These are phyloP conservation scores for Yamadazyma takamatsuzukensis DNA, from an alignment of 805 yeast genomes.

Conservation along the genomic window DNA sequence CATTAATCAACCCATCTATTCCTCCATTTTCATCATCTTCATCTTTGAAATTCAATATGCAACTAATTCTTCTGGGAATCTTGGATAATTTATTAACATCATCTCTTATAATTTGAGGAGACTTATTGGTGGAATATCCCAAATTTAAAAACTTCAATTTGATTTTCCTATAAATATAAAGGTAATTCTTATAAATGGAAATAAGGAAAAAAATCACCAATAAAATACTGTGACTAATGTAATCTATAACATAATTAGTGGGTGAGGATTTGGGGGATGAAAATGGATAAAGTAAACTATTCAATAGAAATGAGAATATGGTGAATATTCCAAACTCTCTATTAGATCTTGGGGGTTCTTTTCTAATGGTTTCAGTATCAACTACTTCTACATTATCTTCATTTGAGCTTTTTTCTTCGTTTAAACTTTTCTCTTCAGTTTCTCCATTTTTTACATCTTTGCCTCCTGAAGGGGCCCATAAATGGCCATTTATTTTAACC, in stretches of 20 bases:
- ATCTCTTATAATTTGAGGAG: constrained; percentile 82
- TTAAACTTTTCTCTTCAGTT: background rate
- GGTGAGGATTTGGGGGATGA: too few species aligned
- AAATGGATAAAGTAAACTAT: too few species aligned
- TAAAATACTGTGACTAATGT: constrained; percentile 46
- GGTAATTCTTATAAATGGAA: constrained; percentile 51
- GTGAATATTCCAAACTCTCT: too few species aligned
- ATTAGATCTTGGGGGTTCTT: too few species aligned
- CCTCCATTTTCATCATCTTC: constrained; percentile 91
- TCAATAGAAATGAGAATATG: too few species aligned
- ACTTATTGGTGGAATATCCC: constrained; percentile 63
- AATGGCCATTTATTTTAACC: constrained; percentile 1
- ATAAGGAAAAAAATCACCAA: constrained; percentile 52
- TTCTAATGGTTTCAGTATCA: too few species aligned
- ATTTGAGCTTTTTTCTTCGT: background rate
- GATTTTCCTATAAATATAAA: constrained; percentile 49
- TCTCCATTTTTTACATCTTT: background rate
- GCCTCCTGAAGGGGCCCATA: constrained; percentile 1
- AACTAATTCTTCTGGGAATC: constrained; percentile 73
- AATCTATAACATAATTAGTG: constrained; percentile 6
- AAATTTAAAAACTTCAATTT: constrained; percentile 56
- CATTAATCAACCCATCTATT: constrained; percentile 71
- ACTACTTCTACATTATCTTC: too few species aligned
- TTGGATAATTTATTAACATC: constrained; percentile 73
- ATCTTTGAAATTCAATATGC: constrained; percentile 67